A percentile compares a stretch with the other conserved stretches of the same genome.
These are phyloP conservation scores for Tuctoria greenei DNA, from an alignment of 176 grass and related monocot genomes.

Conservation along the genomic window DNA sequence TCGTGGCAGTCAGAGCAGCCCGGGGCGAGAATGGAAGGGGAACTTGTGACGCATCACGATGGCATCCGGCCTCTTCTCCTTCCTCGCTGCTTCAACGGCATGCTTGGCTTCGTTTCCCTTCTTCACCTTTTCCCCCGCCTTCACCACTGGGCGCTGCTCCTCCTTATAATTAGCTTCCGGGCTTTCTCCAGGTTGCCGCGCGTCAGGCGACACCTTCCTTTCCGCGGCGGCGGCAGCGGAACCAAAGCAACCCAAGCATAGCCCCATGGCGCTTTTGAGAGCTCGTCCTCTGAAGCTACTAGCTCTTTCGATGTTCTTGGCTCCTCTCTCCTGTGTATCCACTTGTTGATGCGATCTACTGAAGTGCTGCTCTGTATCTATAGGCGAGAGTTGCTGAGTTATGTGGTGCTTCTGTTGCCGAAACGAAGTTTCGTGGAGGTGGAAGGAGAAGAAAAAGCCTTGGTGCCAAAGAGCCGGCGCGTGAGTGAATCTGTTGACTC, in stretches of 20 bases:
- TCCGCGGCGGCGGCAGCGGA: background rate
- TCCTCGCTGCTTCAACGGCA: background rate
- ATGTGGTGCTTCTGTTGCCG: background rate
- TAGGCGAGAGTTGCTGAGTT: background rate
- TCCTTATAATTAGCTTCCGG: background rate
- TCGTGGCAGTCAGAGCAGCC: constrained; percentile 35
- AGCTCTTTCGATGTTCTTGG: background rate
- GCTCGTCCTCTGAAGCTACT: background rate
- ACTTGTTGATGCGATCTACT: background rate
- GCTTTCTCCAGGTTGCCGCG: no score
- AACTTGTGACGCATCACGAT: constrained; percentile 38
- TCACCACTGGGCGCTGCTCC: background rate
- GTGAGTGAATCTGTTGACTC: background rate
- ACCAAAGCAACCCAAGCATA: background rate
- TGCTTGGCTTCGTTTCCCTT: background rate
- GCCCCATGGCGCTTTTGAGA: constrained; percentile 1
- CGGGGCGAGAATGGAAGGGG: constrained; percentile 46
- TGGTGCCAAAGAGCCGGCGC: background rate
- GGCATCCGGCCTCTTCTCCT: background rate
- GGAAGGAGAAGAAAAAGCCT: background rate
- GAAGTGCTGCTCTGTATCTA: background rate
- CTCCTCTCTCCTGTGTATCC: background rate
- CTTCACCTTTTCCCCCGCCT: background rate
- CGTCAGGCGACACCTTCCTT: background rate
- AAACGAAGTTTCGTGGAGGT: background rate